Conservation (phyloP, 1,139 yeast genomes). For the Sugiyamaella castrensis region DNA sequence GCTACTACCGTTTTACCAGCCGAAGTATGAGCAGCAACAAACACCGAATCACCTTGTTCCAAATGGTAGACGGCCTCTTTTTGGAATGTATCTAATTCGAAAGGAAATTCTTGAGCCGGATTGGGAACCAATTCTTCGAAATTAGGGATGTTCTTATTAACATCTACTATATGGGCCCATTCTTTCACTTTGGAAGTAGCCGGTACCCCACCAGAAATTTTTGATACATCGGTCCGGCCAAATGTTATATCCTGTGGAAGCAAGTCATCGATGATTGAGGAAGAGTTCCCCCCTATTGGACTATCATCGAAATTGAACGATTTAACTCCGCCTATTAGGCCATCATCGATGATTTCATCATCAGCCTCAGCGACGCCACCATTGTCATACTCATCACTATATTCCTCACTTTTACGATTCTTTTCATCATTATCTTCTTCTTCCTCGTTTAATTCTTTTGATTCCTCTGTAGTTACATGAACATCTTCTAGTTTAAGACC, state of each 20-base stretch:
- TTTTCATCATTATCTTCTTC: conserved; percentile 31
- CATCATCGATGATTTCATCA: neutral
- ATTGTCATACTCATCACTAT: conserved; percentile 9
- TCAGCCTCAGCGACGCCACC: conserved; percentile 13
- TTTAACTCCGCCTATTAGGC: neutral
- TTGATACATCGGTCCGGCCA: conserved; percentile 36
- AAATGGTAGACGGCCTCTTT: conserved; percentile 95
- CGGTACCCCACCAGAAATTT: conserved; percentile 29
- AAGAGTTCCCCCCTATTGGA: neutral
- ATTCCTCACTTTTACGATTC: conserved; percentile 19
- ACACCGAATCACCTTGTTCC: conserved; percentile 96
- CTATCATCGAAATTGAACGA: conserved; percentile 4
- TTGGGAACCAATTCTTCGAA: conserved; percentile 86
- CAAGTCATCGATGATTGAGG: conserved; percentile 61
- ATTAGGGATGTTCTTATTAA: conserved; percentile 77
- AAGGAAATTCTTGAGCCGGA: conserved; percentile 92
- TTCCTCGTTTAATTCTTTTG: conserved; percentile 28
- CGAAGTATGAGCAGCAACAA: conserved; percentile 96
- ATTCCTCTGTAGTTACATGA: conserved; percentile 28
- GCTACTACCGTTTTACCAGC: conserved; percentile 95
- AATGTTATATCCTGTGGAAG: conserved; percentile 64
- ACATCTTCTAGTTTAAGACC: conserved; percentile 49
- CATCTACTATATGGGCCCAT: conserved; percentile 96
- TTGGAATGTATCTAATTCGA: conserved; percentile 90
- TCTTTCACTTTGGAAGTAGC: conserved; percentile 48